Evolutionary conservation across 106 monocot species (phyloP).

Genomic region (Platanthera guangdongensis): DNA sequence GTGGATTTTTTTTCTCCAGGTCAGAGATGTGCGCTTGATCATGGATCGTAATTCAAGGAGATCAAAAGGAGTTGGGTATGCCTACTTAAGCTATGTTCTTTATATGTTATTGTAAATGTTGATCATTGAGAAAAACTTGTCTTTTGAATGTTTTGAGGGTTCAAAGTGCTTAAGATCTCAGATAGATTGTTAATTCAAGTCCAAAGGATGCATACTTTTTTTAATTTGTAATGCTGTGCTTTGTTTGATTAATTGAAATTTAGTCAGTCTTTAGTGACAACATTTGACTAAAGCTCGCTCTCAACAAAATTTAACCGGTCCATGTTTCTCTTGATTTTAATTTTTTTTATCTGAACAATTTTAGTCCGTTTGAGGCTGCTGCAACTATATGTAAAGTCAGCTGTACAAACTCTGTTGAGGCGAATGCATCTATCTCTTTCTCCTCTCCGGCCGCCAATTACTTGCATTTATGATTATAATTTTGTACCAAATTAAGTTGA

Average conservation of each 20-base stretch:
- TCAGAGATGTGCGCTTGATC: conserved; percentile 75
- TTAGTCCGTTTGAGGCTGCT: no score
- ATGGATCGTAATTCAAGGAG: conserved; percentile 84
- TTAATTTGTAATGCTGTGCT: neutral
- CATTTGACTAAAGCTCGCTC: no score
- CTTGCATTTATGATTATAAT: no score
- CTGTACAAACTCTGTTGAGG: neutral
- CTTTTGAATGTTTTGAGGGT: neutral
- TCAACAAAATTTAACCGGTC: no score
- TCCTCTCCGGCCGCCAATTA: no score
- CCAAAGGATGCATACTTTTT: neutral
- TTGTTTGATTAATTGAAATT: neutral
- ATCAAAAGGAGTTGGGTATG: conserved; percentile 92
- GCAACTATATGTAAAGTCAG: no score
- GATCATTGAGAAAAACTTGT: neutral
- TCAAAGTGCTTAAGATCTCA: neutral
- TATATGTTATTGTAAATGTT: neutral
- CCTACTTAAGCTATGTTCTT: neutral
- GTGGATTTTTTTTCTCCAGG: conserved; percentile 32
- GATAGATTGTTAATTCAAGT: neutral
- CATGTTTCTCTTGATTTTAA: no score
- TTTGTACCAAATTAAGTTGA: no score
- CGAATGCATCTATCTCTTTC: no score
- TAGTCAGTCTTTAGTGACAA: no score
- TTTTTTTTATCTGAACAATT: no score